A percentile compares a stretch with the other conserved stretches of the same genome.
Evolutionary conservation across 805 yeast species (phyloP).

Genomic region (Cyberlindnera americana): DNA sequence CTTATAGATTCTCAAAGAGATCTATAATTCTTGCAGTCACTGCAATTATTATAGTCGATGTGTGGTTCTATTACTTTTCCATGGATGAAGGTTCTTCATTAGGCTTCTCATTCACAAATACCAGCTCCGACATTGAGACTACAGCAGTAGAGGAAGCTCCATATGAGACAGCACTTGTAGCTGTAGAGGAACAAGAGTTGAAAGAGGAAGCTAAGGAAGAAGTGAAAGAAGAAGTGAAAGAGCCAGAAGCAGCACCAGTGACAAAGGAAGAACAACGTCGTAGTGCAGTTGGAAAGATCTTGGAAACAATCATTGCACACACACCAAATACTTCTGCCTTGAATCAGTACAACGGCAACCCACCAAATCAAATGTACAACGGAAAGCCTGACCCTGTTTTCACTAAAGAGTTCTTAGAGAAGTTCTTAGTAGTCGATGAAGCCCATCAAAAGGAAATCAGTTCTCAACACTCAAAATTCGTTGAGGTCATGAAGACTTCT

Average conservation of each 20-base stretch:
- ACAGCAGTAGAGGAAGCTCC: too few species aligned
- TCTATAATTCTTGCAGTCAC: background rate
- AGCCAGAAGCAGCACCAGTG: background rate
- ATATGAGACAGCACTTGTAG: too few species aligned
- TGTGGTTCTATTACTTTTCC: background rate
- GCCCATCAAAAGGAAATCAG: conserved; percentile 1
- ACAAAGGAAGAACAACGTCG: background rate
- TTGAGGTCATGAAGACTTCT: background rate
- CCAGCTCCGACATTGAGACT: too few species aligned
- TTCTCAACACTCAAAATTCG: conserved; percentile 1
- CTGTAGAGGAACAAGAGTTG: too few species aligned
- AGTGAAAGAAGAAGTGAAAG: too few species aligned
- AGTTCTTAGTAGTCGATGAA: conserved; percentile 4
- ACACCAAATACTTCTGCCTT: conserved; percentile 6
- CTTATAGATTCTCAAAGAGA: background rate
- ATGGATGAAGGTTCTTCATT: background rate
- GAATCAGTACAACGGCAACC: conserved; percentile 2
- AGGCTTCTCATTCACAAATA: background rate
- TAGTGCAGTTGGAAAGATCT: conserved; percentile 3
- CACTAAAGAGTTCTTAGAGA: conserved; percentile 22
- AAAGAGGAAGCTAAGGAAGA: too few species aligned
- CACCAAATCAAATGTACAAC: conserved; percentile 6
- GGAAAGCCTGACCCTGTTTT: conserved; percentile 31
- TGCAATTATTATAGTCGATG: background rate
- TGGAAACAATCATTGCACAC: conserved; percentile 2